Percentiles rank a stretch among this genome's conserved stretches.
Conservation (phyloP, 2,329 filamentous ascomycete genomes). For the Colletotrichum echinochloae region DNA sequence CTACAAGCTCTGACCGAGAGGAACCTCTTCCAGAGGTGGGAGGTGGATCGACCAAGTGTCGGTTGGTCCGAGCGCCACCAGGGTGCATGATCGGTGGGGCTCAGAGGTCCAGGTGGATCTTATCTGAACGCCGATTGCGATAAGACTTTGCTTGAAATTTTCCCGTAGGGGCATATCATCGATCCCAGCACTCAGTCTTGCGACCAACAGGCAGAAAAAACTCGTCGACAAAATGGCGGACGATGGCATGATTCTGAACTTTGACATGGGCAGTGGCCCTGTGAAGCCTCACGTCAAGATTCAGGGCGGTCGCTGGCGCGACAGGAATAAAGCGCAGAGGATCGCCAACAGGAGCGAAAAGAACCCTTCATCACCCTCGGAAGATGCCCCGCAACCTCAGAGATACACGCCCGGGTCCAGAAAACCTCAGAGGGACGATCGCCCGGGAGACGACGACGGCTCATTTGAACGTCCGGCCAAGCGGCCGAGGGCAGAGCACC, state of each 20-base stretch:
- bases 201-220: conserved; percentile 13
- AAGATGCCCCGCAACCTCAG: conserved; percentile 34
- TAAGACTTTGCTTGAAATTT: conserved; percentile 38
- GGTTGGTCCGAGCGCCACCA: background rate
- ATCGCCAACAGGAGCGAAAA: conserved; percentile 52
- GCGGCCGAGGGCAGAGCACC: conserved; percentile 55
- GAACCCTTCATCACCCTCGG: conserved; percentile 46
- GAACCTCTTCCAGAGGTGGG: background rate
- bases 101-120: background rate
- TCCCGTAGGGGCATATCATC: conserved; percentile 3
- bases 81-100: background rate
- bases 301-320: conserved; percentile 94
- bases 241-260: conserved; percentile 95
- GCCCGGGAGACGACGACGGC: conserved; percentile 47
- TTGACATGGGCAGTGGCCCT: conserved; percentile 78
- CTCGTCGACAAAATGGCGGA: conserved; percentile 76
- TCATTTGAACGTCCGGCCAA: conserved; percentile 55
- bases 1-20: background rate
- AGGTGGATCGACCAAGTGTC: background rate
- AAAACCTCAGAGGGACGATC: conserved; percentile 40
- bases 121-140: conserved; percentile 38
- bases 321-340: conserved; percentile 84
- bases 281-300: conserved; percentile 74
- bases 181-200: conserved; percentile 10
- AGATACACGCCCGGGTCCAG: conserved; percentile 32